Conservation (phyloP, 1,284 basidiomycete species). For the Gomphus bonarii region DNA sequence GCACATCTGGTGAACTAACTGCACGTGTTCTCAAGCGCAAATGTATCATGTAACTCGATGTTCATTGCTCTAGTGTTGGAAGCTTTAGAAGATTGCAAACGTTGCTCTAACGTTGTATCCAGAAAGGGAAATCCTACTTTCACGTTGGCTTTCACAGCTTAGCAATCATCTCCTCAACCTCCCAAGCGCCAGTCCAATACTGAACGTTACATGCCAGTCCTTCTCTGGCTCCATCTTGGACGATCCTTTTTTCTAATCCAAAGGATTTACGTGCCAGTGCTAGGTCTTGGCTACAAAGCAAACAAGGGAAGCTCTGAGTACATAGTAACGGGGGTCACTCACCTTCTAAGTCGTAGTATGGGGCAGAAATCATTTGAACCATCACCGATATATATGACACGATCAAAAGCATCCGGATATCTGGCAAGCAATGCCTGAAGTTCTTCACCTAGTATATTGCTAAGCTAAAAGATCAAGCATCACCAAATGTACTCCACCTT, state of each 20-base stretch:
- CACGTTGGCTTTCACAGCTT: slow-evolving; percentile 23
- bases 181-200: slow-evolving; percentile 91
- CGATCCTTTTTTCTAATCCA: slow-evolving; percentile 69
- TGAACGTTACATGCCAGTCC: slow-evolving; percentile 65
- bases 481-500: slow-evolving; percentile 42
- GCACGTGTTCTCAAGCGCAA: slow-evolving; percentile 2
- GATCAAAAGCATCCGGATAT: slow-evolving; percentile 65
- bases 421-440: slow-evolving; percentile 70
- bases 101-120: slow-evolving; percentile 3
- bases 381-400: slow-evolving; percentile 88
- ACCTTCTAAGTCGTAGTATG: slow-evolving; percentile 70
- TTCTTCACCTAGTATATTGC: slow-evolving; percentile 55
- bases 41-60: slow-evolving; percentile 10
- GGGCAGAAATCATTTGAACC: slow-evolving; percentile 96
- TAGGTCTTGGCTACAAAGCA: slow-evolving; percentile 52
- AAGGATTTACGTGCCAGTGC: slow-evolving; percentile 69
- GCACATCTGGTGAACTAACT: slow-evolving; percentile 6
- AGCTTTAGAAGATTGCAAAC: slow-evolving; percentile 2
- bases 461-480: not conserved
- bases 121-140: not conserved
- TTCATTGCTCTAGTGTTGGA: slow-evolving; percentile 8
- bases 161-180: slow-evolving; percentile 75
- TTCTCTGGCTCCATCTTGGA: slow-evolving; percentile 48
- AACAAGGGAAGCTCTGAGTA: not conserved
- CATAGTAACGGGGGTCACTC: slow-evolving; percentile 17